Evolutionary conservation across 495 filamentous ascomycete species (phyloP).

Genomic region (Aspergillus leporis): DNA sequence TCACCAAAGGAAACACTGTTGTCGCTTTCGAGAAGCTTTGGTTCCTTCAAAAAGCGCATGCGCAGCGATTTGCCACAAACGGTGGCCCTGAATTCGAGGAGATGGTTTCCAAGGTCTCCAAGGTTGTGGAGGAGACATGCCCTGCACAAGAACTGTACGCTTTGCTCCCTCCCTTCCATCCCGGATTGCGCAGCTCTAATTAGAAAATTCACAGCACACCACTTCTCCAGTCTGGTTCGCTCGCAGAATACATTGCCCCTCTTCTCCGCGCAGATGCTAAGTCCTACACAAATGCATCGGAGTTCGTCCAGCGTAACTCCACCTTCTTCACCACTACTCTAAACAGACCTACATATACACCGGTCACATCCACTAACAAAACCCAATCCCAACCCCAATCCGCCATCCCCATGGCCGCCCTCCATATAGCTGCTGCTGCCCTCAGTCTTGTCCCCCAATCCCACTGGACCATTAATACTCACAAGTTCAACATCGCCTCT

Average conservation of each 20-base stretch:
- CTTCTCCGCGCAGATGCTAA: slow-evolving; percentile 62
- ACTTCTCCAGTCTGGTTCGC: slow-evolving; percentile 32
- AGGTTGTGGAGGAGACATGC: slow-evolving; percentile 33
- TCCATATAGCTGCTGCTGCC: slow-evolving; percentile 42
- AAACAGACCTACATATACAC: slow-evolving; percentile 33
- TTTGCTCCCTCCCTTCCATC: not conserved
- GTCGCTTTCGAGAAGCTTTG: slow-evolving; percentile 79
- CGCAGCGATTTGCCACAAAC: slow-evolving; percentile 41
- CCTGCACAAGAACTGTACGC: slow-evolving; percentile 33
- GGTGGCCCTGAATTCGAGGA: slow-evolving; percentile 43
- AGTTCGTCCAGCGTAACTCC: slow-evolving; percentile 58
- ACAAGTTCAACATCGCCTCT: slow-evolving; percentile 38
- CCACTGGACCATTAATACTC: slow-evolving; percentile 41
- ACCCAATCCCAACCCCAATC: slow-evolving; percentile 9
- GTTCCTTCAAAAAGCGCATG: slow-evolving; percentile 77
- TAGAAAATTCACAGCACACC: slow-evolving; percentile 22
- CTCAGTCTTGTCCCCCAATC: slow-evolving; percentile 38
- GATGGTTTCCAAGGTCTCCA: slow-evolving; percentile 45
- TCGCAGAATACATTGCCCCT: slow-evolving; percentile 41
- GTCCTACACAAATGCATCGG: slow-evolving; percentile 57
- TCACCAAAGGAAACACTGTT: slow-evolving; percentile 86
- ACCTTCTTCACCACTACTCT: slow-evolving; percentile 63
- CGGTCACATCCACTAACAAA: slow-evolving; percentile 14
- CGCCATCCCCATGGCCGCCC: slow-evolving; percentile 35
- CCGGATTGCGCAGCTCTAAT: slow-evolving; percentile 5